These are phyloP conservation scores for Botrytis deweyae DNA, from an alignment of 2,329 filamentous ascomycete genomes.

Conservation along the genomic window DNA sequence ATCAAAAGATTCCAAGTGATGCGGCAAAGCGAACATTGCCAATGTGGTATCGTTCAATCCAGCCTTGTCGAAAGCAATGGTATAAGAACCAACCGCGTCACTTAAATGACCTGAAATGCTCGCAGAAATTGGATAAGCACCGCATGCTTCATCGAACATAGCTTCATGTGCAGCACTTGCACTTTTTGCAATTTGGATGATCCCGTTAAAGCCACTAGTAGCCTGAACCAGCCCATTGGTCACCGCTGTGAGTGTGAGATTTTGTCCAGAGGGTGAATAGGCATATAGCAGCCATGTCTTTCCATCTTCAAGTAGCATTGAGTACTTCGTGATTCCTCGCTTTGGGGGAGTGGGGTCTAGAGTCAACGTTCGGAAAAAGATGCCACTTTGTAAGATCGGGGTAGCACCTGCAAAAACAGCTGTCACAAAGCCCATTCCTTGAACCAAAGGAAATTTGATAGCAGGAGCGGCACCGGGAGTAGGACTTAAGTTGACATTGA, in stretches of 20 bases:
- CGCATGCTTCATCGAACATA: conserved; percentile 72
- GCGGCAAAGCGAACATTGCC: conserved; percentile 84
- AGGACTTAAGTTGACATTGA: conserved; percentile 65
- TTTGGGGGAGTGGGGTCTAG: conserved; percentile 56
- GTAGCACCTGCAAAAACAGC: conserved; percentile 68
- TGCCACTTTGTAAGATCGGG: conserved; percentile 70
- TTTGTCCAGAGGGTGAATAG: conserved; percentile 55
- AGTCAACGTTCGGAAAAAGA: conserved; percentile 71
- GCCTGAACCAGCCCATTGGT: conserved; percentile 67
- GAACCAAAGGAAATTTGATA: conserved; percentile 78
- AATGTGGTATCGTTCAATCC: conserved; percentile 62
- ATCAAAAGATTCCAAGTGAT: conserved; percentile 78
- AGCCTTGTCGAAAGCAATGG: conserved; percentile 68
- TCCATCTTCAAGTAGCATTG: conserved; percentile 68
- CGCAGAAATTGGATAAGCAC: conserved; percentile 68
- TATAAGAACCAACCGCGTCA: conserved; percentile 67
- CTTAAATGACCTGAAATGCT: conserved; percentile 62
- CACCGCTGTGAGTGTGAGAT: conserved; percentile 65
- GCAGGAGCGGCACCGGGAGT: conserved; percentile 53
- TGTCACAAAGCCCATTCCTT: conserved; percentile 88
- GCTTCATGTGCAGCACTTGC: conserved; percentile 54
- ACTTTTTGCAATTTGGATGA: conserved; percentile 76
- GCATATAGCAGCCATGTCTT: conserved; percentile 80
- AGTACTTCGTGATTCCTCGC: conserved; percentile 72
- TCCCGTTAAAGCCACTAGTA: conserved; percentile 67